These are phyloP conservation scores for Rhizophora mangle DNA, from an alignment of 345 rosid genomes.

Conservation along the genomic window DNA sequence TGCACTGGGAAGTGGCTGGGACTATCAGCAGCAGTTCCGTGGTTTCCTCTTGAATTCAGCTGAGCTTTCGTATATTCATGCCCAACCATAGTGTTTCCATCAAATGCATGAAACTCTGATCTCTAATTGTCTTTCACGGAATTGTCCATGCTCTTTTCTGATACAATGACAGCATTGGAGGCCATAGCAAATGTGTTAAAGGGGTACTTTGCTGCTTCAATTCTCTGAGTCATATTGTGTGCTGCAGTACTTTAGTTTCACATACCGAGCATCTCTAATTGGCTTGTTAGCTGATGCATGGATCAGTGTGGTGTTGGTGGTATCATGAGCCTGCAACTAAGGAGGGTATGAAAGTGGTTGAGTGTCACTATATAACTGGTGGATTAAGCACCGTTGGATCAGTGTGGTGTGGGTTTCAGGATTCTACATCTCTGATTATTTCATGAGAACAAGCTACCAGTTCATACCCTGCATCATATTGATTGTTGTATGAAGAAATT, in stretches of 20 bases:
- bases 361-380: too few relatives aligned
- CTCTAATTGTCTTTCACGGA: neutral
- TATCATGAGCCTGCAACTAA: neutral
- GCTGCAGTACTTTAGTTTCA: neutral
- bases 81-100: too few relatives aligned
- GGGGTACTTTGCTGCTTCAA: neutral
- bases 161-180: neutral
- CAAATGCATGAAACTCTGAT: neutral
- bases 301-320: neutral
- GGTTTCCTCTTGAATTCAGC: too few relatives aligned
- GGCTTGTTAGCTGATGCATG: neutral
- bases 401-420: too few relatives aligned
- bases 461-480: too few relatives aligned
- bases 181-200: neutral
- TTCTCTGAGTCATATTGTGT: neutral
- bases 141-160: neutral
- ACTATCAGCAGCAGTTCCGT: neutral
- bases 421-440: too few relatives aligned
- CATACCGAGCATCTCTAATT: neutral
- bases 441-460: too few relatives aligned
- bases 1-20: neutral
- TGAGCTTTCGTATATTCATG: too few relatives aligned
- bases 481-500: too few relatives aligned
- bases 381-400: too few relatives aligned
- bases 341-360: too few relatives aligned